A percentile compares a stretch with the other conserved stretches of the same genome.
These are phyloP conservation scores for Hyparrhenia diplandra DNA, from an alignment of 176 grass and related monocot genomes.

Conservation along the genomic window DNA sequence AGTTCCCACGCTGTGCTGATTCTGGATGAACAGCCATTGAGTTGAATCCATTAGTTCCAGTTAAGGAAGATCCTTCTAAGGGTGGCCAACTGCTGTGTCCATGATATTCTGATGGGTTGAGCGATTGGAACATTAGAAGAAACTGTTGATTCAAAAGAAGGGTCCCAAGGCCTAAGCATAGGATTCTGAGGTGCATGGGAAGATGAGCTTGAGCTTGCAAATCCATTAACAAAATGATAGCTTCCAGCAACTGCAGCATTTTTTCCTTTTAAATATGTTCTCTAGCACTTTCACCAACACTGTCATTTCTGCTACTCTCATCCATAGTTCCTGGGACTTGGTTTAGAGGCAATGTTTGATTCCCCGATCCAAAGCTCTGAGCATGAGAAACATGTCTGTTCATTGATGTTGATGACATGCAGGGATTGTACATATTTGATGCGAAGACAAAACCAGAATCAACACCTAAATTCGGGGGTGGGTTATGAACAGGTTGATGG, in stretches of 20 bases:
- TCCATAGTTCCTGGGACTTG: constrained; percentile 44
- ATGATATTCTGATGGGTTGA: constrained; percentile 48
- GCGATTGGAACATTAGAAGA: constrained; percentile 25
- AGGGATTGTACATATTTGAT: constrained; percentile 48
- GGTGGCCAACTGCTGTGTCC: constrained; percentile 28
- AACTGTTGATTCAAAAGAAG: constrained; percentile 46
- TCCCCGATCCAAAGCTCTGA: constrained; percentile 33
- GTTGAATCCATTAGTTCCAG: constrained; percentile 31
- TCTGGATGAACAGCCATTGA: constrained; percentile 37
- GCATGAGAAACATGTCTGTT: constrained; percentile 39
- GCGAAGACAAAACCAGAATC: constrained; percentile 41
- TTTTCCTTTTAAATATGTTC: constrained; percentile 57
- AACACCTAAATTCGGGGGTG: constrained; percentile 32
- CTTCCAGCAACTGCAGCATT: constrained; percentile 39
- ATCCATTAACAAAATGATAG: constrained; percentile 49
- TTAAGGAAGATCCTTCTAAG: constrained; percentile 45
- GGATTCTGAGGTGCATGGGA: constrained; percentile 45
- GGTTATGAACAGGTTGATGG: constrained; percentile 40
- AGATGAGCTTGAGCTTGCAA: constrained; percentile 62
- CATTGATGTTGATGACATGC: constrained; percentile 45
- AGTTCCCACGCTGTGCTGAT: constrained; percentile 34
- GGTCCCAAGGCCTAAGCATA: constrained; percentile 44
- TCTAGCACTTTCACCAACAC: constrained; percentile 45
- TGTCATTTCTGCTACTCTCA: constrained; percentile 40
- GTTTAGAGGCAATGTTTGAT: constrained; percentile 35